Evolutionary conservation across 768 basidiomycete genomes (phyloP), one percentile per base, ranked within the genome.

Genomic region (Ephemerocybe angulata): DNA sequence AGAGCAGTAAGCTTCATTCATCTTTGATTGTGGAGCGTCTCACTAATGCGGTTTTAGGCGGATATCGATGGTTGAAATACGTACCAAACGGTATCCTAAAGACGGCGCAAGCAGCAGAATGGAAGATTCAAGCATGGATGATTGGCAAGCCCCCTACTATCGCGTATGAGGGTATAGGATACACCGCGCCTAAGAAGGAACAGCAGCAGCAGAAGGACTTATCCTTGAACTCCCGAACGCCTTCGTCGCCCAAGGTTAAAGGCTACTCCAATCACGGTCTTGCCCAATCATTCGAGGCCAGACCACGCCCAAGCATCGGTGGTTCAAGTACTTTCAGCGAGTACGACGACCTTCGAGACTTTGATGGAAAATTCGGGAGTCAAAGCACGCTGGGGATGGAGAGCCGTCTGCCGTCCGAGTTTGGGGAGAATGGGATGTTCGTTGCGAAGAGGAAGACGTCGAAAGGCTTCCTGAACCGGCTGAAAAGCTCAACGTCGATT

Each of bases 61-160:
- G 91, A 15, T 98, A 97, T 73, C 94, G 88, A 65, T 98, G 94
- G 93, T 79, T 99, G 50, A 96, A 94, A 70, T 98, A 94, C 66
- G 90, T 99, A 5, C 96, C 96, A 1, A 91, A 90, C 57, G 86
- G 90, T 27, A 83, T 99, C 35, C 76, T 99, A 59, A 93, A 90
- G 74, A 94, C 94, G 0, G 96, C 94, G 0, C 94, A 96, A 68
- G 91, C 93, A 3, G 96, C 96, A 0, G 96, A 99, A 65, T 98
- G 94, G 94, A 93, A 89, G 69, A 77, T 98, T 42, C 93, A 97
- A 65, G 90, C 91, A 0, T 98, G 95, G 91, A 91, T 92, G 86
- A 82, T 99, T 28, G 97, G 96, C 59, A 98, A 98, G 64, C 91
- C 93, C 17, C 95, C 94, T 10, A 85, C 87, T 1, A 76, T 93